These are phyloP conservation scores for Salix koriyanagi DNA, from an alignment of 345 rosid genomes.

Conservation along the genomic window DNA sequence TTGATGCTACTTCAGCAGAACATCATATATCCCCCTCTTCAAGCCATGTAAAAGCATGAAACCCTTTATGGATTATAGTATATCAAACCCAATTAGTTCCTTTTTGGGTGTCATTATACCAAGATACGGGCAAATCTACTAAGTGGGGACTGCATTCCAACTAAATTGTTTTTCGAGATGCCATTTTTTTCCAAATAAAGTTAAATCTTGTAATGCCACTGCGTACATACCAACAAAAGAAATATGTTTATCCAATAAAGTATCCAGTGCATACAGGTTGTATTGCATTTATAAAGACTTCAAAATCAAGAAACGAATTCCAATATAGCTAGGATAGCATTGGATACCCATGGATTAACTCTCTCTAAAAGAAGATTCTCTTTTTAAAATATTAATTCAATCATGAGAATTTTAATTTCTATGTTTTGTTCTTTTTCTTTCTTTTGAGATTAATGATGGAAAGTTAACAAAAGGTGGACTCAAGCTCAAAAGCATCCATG, in stretches of 20 bases:
- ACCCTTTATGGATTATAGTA: background rate
- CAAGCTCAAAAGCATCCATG: background rate
- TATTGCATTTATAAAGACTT: background rate
- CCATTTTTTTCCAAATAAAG: background rate
- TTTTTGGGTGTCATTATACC: slow-evolving; percentile 14
- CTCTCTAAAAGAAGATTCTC: background rate
- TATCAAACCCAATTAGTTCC: background rate
- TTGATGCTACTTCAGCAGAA: background rate
- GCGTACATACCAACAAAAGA: background rate
- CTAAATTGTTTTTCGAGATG: background rate
- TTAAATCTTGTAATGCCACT: background rate
- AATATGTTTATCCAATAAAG: background rate
- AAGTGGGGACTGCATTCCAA: background rate
- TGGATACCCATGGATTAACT: background rate
- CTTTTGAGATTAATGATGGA: background rate
- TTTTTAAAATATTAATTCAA: background rate
- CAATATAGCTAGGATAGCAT: background rate
- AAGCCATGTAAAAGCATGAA: background rate
- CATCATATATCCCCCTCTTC: background rate
- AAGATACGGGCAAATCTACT: background rate
- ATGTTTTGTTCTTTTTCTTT: background rate
- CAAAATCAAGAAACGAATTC: background rate
- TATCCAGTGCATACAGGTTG: background rate
- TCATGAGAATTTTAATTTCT: background rate
- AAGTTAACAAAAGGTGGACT: background rate